phyloP scores from a whole-genome alignment of 2,329 filamentous ascomycete genomes.

The Aureobasidium pullulans region DNA sequence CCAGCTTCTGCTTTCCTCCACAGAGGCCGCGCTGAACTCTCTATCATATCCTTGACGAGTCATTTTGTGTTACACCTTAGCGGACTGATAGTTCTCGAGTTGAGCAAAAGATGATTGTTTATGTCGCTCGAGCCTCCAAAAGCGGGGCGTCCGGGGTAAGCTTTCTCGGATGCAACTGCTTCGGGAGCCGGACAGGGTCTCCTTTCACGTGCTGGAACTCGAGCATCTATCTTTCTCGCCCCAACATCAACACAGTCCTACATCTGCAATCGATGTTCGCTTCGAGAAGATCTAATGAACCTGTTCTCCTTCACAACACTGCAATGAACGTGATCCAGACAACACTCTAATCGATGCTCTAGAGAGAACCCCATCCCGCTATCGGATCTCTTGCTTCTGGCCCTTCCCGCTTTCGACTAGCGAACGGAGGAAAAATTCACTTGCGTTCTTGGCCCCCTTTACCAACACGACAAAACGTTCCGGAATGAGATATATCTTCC shows the following conservation, averaged over 20 bases:
- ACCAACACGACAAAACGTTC: not conserved
- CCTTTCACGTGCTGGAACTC: not conserved
- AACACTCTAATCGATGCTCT: not conserved
- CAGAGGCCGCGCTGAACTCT: no score
- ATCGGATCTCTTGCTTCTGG: constrained; percentile 1
- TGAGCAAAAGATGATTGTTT: not conserved
- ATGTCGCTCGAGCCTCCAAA: not conserved
- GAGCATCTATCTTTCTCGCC: not conserved
- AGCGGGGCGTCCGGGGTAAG: not conserved
- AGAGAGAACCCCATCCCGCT: not conserved
- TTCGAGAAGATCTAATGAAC: no score
- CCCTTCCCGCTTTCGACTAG: constrained; percentile 7
- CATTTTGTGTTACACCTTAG: not conserved
- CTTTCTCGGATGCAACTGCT: not conserved
- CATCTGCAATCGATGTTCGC: no score
- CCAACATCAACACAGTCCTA: no score
- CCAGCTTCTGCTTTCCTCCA: no score
- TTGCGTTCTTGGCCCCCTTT: not conserved
- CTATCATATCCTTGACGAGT: no score
- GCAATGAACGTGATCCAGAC: no score
- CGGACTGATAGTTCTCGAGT: not conserved
- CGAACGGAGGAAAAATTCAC: constrained; percentile 2
- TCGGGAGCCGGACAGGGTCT: not conserved
- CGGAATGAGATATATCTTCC: not conserved
- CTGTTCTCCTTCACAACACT: no score